Base-by-base conservation (phyloP, 495 filamentous ascomycete genomes). In the Penicillium riverlandense region DNA sequence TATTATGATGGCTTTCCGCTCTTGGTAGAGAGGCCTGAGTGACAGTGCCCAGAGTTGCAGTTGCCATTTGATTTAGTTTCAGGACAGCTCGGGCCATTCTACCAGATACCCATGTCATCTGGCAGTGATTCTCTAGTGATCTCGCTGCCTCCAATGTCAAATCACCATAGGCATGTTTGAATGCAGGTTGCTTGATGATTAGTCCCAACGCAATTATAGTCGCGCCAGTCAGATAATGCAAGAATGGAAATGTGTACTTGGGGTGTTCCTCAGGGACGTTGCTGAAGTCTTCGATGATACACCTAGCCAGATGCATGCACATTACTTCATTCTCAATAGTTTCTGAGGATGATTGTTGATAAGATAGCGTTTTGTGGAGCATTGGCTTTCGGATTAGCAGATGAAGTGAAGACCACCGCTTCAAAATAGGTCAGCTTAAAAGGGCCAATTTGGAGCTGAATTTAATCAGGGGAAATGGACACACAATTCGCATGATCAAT, bases 341-440 rank as follows among this genome's bases (percentile, higher is more conserved):
- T 33, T 52, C 47, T 5, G 48, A 42, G 8, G 37, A 33, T 7
- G 37, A 29, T 11, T 45, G 33, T 29, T 46, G 15, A 2, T 27
- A 12, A 14, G 29, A 35, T 4, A 36, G 11, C 22, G 29, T 9
- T 7, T 28, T 40, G 32, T 54, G 52, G 12, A 56, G 48, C 45
- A 56, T 54, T 7, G 58, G 52, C 35, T 58, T 61, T 22, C 52
- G 38, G 11, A 58, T 55, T 6, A 61, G 14, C 9, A 61, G 47
- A n/a, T 54, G 45, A n/a, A 61, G 44, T 0, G 52, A 58, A 1
- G 54, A 46, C 58, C 58, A 61, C 15, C 58, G 49, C 58, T 61
- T 27, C 7, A 11, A 11, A 7, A 10, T 29, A 2, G 15, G n/a
- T 40, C 36, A 40, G 39, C 34, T 33, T 46, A 11, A 11, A 6